Evolutionary conservation across 2,329 filamentous ascomycete genomes (phyloP).

Genomic region (Venturia oleaginea): DNA sequence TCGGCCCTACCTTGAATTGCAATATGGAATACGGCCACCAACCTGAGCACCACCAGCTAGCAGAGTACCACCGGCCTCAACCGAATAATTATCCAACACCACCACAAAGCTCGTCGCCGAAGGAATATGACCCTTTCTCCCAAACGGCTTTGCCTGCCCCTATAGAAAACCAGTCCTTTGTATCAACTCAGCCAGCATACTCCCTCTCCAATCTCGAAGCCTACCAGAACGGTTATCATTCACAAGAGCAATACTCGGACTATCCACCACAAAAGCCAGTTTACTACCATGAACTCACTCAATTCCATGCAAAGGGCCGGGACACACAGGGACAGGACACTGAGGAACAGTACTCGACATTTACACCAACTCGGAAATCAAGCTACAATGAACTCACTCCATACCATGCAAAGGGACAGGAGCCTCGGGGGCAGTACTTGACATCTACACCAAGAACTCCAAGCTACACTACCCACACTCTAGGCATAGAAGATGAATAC

Average conservation of each 20-base stretch:
- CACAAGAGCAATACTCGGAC: background rate
- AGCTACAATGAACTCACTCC: background rate
- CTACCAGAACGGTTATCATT: background rate
- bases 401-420: background rate
- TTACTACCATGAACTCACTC: background rate
- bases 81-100: conserved; percentile 3
- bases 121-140: background rate
- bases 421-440: background rate
- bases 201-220: background rate
- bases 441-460: background rate
- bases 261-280: background rate
- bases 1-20: background rate
- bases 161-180: background rate
- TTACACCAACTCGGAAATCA: background rate
- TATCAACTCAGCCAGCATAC: background rate
- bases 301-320: background rate
- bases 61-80: background rate
- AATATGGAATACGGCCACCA: background rate
- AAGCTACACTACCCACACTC: background rate
- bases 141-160: background rate
- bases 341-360: background rate
- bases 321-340: no score
- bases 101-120: background rate
- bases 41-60: background rate
- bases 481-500: background rate